Conservation (phyloP, 2,329 filamentous ascomycete species). For the Cytospora piceicola region DNA sequence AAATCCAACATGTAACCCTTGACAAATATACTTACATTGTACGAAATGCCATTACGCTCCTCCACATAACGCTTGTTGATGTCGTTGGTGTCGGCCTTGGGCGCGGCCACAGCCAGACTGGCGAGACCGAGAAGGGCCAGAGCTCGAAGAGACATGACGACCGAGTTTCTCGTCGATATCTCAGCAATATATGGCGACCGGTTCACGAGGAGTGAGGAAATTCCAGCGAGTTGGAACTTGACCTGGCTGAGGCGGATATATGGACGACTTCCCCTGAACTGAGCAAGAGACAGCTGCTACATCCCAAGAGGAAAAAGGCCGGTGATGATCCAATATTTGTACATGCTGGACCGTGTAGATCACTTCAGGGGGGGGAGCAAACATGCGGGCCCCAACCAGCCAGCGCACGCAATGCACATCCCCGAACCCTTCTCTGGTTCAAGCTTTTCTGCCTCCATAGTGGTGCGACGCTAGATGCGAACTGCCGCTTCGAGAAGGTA, state of each 20-base stretch:
- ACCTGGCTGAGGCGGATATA: background rate
- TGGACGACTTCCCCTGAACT: background rate
- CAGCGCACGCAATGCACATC: constrained; percentile 12
- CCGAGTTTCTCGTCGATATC: background rate
- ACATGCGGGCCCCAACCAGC: constrained; percentile 6
- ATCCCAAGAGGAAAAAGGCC: background rate
- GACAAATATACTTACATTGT: constrained; percentile 40
- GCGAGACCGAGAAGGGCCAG: constrained; percentile 26
- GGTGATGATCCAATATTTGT: background rate
- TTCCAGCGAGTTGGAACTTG: background rate
- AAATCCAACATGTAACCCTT: background rate
- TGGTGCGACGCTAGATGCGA: constrained; percentile 13
- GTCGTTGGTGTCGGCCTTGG: constrained; percentile 8
- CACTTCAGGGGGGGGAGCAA: background rate
- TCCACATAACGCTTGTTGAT: constrained; percentile 28
- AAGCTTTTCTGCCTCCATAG: constrained; percentile 4
- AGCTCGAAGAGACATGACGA: constrained; percentile 19
- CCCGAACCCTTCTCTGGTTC: constrained; percentile 14
- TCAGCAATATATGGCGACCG: background rate
- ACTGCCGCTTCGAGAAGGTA: constrained; percentile 31
- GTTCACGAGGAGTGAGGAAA: background rate
- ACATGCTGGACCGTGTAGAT: background rate
- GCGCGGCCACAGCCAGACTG: constrained; percentile 23
- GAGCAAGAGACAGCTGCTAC: background rate
- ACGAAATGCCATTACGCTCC: constrained; percentile 36